phyloP scores from a whole-genome alignment of 129 eudicot genomes.

The Artemisia annua region DNA sequence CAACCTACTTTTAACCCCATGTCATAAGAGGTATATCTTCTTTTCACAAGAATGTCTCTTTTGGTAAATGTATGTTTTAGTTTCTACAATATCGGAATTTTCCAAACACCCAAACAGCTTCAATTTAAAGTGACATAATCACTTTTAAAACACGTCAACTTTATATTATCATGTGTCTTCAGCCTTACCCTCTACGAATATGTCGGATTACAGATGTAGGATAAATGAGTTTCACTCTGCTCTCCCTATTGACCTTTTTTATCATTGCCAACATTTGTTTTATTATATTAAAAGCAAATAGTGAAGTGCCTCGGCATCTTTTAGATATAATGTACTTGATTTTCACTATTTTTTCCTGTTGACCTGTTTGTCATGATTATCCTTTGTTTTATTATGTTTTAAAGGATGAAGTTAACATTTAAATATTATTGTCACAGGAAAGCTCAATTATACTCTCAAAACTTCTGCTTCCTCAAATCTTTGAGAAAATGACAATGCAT shows the following conservation, averaged over 20 bases:
- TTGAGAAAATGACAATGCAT: constrained; percentile 81
- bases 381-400: constrained; percentile 1
- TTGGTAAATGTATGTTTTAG: background rate
- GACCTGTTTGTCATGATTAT: too few relatives aligned
- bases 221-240: too few relatives aligned
- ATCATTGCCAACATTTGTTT: too few relatives aligned
- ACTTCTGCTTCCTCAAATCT: constrained; percentile 77
- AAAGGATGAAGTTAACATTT: background rate
- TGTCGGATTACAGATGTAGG: too few relatives aligned
- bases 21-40: background rate
- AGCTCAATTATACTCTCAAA: constrained; percentile 72
- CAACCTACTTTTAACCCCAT: background rate
- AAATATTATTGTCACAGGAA: constrained; percentile 53
- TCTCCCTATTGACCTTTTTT: background rate
- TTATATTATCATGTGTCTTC: too few relatives aligned
- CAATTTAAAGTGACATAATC: too few relatives aligned
- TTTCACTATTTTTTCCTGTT: background rate
- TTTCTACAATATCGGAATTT: background rate
- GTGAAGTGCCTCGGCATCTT: background rate
- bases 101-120: too few relatives aligned
- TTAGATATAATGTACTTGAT: background rate
- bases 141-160: too few relatives aligned
- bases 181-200: too few relatives aligned
- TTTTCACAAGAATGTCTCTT: background rate
- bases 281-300: too few relatives aligned